These are phyloP conservation scores for Monilinia fructicola DNA, from an alignment of 2,329 filamentous ascomycete genomes.

Conservation along the genomic window DNA sequence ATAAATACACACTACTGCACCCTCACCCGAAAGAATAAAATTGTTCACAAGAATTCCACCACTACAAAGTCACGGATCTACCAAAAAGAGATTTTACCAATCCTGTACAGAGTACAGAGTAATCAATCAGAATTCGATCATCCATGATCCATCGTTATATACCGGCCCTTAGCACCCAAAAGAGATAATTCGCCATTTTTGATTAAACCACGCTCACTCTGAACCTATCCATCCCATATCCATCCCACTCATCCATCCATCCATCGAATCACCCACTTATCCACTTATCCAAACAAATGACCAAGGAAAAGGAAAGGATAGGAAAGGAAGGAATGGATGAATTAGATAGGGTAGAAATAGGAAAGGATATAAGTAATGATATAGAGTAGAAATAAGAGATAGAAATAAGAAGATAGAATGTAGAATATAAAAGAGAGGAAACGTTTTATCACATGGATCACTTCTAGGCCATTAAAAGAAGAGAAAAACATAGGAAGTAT, in stretches of 20 bases:
- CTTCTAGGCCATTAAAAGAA: background rate
- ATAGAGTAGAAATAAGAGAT: too few species aligned
- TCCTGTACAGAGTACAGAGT: too few species aligned
- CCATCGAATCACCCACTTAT: background rate
- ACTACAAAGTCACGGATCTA: slow-evolving; percentile 11
- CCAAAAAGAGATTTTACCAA: slow-evolving; percentile 14
- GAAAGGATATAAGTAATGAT: too few species aligned
- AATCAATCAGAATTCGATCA: background rate
- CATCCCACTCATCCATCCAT: background rate
- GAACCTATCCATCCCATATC: too few species aligned
- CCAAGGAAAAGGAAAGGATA: background rate
- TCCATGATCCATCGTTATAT: background rate
- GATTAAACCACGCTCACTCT: background rate
- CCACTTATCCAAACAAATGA: background rate
- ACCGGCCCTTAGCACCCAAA: slow-evolving; percentile 4
- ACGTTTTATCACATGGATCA: too few species aligned
- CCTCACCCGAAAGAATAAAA: slow-evolving; percentile 13
- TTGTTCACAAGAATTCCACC: slow-evolving; percentile 8
- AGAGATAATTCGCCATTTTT: background rate
- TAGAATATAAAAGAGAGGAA: too few species aligned
- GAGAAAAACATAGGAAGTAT: background rate
- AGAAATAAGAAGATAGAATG: too few species aligned
- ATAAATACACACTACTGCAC: slow-evolving; percentile 6
- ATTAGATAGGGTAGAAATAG: background rate
- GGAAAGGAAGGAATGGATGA: background rate